Evolutionary conservation across 1,139 yeast species (phyloP).

Genomic region (Candida sanyaensis): DNA sequence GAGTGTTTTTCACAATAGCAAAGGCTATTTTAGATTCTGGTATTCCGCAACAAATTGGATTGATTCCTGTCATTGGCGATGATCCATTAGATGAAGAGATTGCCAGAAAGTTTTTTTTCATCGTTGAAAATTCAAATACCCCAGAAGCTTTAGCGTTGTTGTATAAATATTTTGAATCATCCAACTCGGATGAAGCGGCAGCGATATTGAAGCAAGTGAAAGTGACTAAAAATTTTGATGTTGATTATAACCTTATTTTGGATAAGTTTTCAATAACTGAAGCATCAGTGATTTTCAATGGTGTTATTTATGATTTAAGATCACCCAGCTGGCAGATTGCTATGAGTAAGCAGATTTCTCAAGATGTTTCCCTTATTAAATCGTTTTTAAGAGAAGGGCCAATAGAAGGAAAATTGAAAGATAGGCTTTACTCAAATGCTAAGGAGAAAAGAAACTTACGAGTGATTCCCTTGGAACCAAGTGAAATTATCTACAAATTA

Average conservation of each 20-base stretch:
- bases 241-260: slow-evolving; percentile 27
- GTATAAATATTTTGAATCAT: slow-evolving; percentile 36
- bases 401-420: slow-evolving; percentile 26
- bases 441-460: slow-evolving; percentile 32
- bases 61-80: slow-evolving; percentile 58
- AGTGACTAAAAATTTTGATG: slow-evolving; percentile 18
- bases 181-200: slow-evolving; percentile 25
- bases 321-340: slow-evolving; percentile 40
- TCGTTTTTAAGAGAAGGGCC: slow-evolving; percentile 22
- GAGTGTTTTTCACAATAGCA: slow-evolving; percentile 49
- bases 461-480: slow-evolving; percentile 36
- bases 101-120: slow-evolving; percentile 36
- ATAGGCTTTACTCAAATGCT: slow-evolving; percentile 34
- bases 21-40: slow-evolving; percentile 56
- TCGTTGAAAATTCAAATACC: slow-evolving; percentile 30
- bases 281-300: slow-evolving; percentile 70
- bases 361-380: slow-evolving; percentile 35
- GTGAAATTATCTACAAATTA: slow-evolving; percentile 33
- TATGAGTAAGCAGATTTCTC: slow-evolving; percentile 40
- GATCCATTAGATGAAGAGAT: slow-evolving; percentile 29
- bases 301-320: slow-evolving; percentile 53
- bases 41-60: slow-evolving; percentile 79
- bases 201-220: slow-evolving; percentile 25
- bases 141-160: slow-evolving; percentile 45
- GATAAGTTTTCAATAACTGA: slow-evolving; percentile 39